Evolutionary conservation across 768 basidiomycete genomes (phyloP).

Genomic region (Hirschioporus abietinus): DNA sequence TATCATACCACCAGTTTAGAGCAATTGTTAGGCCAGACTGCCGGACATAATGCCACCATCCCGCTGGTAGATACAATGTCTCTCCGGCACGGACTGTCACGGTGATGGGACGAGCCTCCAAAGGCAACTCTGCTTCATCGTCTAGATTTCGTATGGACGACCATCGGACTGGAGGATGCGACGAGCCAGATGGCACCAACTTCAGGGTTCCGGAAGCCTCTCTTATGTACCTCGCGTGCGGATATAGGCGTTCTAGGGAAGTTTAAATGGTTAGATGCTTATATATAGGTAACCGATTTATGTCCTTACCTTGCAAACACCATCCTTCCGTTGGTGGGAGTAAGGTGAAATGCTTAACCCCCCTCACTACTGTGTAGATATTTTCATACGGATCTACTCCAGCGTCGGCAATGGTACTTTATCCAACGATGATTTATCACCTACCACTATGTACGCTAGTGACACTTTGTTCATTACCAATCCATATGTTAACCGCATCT

Average conservation of each 20-base stretch:
- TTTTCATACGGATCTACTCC: slow-evolving; percentile 84
- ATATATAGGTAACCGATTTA: not conserved
- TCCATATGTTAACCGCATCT: slow-evolving; percentile 93
- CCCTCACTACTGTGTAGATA: slow-evolving; percentile 82
- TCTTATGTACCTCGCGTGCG: slow-evolving; percentile 61
- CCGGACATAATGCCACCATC: slow-evolving; percentile 91
- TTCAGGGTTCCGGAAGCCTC: slow-evolving; percentile 18
- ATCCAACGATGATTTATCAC: slow-evolving; percentile 11
- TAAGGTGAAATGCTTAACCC: slow-evolving; percentile 80
- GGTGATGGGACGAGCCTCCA: slow-evolving; percentile 56
- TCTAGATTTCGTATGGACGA: slow-evolving; percentile 66
- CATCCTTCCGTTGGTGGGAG: slow-evolving; percentile 87
- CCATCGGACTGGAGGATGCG: slow-evolving; percentile 65
- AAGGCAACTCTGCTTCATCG: slow-evolving; percentile 38
- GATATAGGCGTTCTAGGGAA: slow-evolving; percentile 50
- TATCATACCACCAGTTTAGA: slow-evolving; percentile 88
- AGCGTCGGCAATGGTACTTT: not conserved
- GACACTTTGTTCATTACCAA: slow-evolving; percentile 68
- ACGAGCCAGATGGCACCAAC: slow-evolving; percentile 27
- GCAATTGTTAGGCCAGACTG: slow-evolving; percentile 67
- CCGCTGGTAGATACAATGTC: slow-evolving; percentile 82
- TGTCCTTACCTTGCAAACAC: slow-evolving; percentile 63
- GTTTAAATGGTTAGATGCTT: slow-evolving; percentile 5
- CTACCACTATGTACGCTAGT: slow-evolving; percentile 87
- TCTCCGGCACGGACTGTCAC: slow-evolving; percentile 69